phyloP scores from a whole-genome alignment of 2,329 filamentous ascomycete genomes.

The Colletotrichum sp. region DNA sequence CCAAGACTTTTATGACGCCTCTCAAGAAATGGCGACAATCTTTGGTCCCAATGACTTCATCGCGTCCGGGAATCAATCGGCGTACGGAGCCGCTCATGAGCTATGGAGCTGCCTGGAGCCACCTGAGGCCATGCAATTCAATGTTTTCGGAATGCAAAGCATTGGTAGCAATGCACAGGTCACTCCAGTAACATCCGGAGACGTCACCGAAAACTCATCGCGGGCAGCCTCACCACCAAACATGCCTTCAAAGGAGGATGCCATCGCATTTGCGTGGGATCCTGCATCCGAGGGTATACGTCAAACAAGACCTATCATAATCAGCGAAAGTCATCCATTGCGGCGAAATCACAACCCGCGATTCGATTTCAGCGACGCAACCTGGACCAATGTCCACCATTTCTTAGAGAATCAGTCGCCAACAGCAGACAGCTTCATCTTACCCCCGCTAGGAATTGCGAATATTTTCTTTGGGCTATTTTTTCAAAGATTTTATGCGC shows the following conservation, averaged over 20 bases:
- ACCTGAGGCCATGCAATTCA: not conserved
- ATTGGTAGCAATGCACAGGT: not conserved
- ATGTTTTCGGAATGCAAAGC: not conserved
- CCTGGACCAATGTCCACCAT: not conserved
- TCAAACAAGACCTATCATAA: not conserved
- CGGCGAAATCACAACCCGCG: not conserved
- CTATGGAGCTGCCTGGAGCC: not conserved
- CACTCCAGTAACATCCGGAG: not conserved
- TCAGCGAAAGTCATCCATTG: not conserved
- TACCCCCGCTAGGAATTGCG: not conserved
- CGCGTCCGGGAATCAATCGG: not conserved
- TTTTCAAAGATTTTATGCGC: not conserved
- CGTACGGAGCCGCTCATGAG: not conserved
- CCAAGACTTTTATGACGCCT: not conserved
- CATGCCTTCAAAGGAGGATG: not conserved
- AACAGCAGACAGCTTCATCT: not conserved
- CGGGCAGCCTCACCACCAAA: not conserved
- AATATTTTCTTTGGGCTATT: conserved; percentile 2
- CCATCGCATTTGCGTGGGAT: not conserved
- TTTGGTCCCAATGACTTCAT: not conserved
- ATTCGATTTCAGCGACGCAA: not conserved
- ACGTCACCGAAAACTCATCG: not conserved
- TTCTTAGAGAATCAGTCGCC: not conserved
- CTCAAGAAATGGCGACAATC: not conserved
- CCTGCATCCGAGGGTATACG: not conserved